These are phyloP conservation scores for Dichotomopilus funicola DNA, from an alignment of 2,329 filamentous ascomycete species.

Conservation along the genomic window DNA sequence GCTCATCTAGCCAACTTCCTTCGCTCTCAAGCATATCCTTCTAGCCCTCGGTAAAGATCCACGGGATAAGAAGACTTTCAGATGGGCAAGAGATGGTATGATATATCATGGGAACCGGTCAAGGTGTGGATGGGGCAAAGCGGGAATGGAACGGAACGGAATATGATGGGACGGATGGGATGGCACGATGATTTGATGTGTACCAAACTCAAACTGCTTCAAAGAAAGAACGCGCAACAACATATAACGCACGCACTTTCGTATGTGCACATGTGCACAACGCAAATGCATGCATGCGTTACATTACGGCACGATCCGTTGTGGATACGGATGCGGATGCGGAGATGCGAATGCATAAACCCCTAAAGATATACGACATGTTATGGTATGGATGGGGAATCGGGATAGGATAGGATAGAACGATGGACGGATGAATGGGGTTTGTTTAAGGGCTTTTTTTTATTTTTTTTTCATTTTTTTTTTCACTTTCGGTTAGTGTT, in stretches of 20 bases:
- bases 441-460: not conserved
- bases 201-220: not conserved
- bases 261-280: not conserved
- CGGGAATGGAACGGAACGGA: not conserved
- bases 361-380: constrained; percentile 1
- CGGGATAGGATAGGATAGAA: constrained; percentile 1
- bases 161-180: constrained; percentile 3
- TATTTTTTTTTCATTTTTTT: not conserved
- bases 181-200: constrained; percentile 9
- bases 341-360: too few species aligned
- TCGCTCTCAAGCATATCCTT: too few species aligned
- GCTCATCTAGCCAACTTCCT: too few species aligned
- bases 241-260: not conserved
- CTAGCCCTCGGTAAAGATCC: too few species aligned
- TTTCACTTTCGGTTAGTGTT: too few species aligned
- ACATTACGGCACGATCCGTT: too few species aligned
- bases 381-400: not conserved
- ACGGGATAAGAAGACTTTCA: too few species aligned
- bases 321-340: too few species aligned
- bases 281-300: not conserved
- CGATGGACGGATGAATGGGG: not conserved
- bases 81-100: too few species aligned
- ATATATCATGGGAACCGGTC: too few species aligned
- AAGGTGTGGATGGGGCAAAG: too few species aligned
- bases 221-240: constrained; percentile 3